These are phyloP conservation scores for Brassica nigra DNA, from an alignment of 345 rosid genomes.

Conservation along the genomic window DNA sequence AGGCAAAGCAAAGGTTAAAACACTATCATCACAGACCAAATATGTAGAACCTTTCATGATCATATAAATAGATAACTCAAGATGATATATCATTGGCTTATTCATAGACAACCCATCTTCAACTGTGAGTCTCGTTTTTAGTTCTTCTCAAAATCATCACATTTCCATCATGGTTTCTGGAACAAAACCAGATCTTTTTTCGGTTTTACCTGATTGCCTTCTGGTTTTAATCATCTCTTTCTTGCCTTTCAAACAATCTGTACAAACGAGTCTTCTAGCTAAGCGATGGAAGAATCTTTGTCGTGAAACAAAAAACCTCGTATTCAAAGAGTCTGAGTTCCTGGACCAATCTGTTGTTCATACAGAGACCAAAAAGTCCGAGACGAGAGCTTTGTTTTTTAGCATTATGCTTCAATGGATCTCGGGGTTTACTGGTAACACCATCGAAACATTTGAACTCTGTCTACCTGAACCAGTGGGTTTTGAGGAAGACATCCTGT, in stretches of 20 bases:
- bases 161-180: conserved; percentile 1
- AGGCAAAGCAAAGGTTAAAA: background rate
- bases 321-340: conserved; percentile 28
- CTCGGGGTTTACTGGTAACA: background rate
- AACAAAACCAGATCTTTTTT: background rate
- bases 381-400: background rate
- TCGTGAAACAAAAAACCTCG: conserved; percentile 3
- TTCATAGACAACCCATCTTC: background rate
- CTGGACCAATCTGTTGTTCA: background rate
- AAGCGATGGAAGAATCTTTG: conserved; percentile 24
- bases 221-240: background rate
- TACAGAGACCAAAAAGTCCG: background rate
- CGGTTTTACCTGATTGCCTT: conserved; percentile 5
- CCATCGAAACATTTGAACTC: conserved; percentile 14
- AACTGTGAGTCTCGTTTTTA: background rate
- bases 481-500: background rate
- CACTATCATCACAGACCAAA: conserved; percentile 1
- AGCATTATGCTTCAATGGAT: background rate
- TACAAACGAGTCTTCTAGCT: conserved; percentile 24
- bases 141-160: background rate
- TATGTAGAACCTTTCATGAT: background rate
- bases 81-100: background rate
- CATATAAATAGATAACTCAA: conserved; percentile 12
- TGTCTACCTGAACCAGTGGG: background rate
- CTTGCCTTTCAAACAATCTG: conserved; percentile 22